These are phyloP conservation scores for Tulasnella sp. DNA, from an alignment of 768 basidiomycete species.

Conservation along the genomic window DNA sequence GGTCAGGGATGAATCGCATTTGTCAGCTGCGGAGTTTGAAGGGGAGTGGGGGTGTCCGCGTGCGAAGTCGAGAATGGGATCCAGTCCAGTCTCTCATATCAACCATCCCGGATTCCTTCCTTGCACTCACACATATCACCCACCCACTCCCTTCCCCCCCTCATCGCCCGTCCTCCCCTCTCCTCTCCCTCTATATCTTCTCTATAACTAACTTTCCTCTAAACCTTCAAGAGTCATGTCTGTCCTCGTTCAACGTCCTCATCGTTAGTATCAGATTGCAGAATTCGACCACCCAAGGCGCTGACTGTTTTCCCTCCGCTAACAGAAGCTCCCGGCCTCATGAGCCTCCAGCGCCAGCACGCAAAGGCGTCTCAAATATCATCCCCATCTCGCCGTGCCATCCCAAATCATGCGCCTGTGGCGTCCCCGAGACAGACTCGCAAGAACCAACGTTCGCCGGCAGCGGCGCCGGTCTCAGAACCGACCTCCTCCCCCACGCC, in stretches of 20 bases:
- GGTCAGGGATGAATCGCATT: too few relatives aligned
- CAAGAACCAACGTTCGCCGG: neutral
- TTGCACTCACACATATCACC: neutral
- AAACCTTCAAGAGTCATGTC: neutral
- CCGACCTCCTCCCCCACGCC: slow-evolving; percentile 1
- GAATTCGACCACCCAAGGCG: neutral
- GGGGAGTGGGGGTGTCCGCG: too few relatives aligned
- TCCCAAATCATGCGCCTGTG: too few relatives aligned
- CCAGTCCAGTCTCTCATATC: too few relatives aligned
- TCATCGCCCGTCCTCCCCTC: neutral
- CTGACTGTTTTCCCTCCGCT: neutral
- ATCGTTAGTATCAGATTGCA: slow-evolving; percentile 9
- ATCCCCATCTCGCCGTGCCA: neutral
- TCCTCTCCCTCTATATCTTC: neutral
- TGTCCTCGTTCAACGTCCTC: slow-evolving; percentile 15
- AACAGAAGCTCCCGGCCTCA: slow-evolving; percentile 12
- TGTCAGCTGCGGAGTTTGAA: too few relatives aligned
- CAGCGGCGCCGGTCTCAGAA: slow-evolving; percentile 4
- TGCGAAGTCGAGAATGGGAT: too few relatives aligned
- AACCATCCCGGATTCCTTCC: neutral
- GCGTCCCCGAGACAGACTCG: too few relatives aligned
- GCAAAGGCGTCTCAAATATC: neutral
- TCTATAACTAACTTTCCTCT: neutral
- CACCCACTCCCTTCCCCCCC: neutral
- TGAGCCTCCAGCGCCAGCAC: slow-evolving; percentile 2